Conservation (phyloP, 306 rosid genomes). For the Cicer yamashitae region DNA sequence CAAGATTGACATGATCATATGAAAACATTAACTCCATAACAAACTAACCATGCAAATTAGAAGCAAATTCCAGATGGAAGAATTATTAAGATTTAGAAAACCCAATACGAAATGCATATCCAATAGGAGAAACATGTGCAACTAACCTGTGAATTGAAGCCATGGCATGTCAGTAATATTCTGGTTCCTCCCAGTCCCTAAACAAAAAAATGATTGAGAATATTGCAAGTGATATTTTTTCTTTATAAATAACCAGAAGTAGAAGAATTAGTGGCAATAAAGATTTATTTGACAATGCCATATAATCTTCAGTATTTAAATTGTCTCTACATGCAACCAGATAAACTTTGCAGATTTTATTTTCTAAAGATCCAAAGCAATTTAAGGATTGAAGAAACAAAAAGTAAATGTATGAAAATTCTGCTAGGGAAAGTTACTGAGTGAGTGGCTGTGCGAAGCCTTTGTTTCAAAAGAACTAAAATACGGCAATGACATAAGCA, state of each 20-base stretch:
- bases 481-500: too few species aligned
- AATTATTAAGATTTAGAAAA: conserved; percentile 36
- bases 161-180: conserved; percentile 79
- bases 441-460: too few species aligned
- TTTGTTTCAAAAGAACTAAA: too few species aligned
- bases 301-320: conserved; percentile 5
- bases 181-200: conserved; percentile 79
- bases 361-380: conserved; percentile 13
- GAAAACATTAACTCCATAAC: conserved; percentile 39
- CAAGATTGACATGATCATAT: conserved; percentile 36
- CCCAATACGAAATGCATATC: conserved; percentile 27
- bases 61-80: conserved; percentile 37
- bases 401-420: too few species aligned
- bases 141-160: conserved; percentile 71
- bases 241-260: conserved; percentile 35
- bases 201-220: conserved; percentile 41
- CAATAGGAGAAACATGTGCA: conserved; percentile 31
- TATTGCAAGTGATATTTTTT: conserved; percentile 35
- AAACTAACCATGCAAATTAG: conserved; percentile 45
- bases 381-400: not conserved
- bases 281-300: conserved; percentile 2
- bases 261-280: conserved; percentile 19
- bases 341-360: not conserved
- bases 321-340: not conserved
- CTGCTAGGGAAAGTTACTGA: too few species aligned